phyloP scores from a whole-genome alignment of 495 filamentous ascomycete species.

The Apiosordaria backusii region DNA sequence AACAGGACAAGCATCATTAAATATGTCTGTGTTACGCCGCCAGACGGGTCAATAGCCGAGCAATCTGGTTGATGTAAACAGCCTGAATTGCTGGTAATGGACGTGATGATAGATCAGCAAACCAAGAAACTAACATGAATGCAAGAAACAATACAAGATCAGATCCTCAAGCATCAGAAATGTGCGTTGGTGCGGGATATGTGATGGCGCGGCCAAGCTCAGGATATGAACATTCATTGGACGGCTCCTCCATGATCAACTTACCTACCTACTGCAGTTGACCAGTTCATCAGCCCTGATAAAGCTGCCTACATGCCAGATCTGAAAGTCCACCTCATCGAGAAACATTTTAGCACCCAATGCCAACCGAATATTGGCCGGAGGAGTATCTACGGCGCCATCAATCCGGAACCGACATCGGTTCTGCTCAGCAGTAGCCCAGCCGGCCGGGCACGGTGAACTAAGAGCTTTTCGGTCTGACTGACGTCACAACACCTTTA shows the following conservation, averaged over 20 bases:
- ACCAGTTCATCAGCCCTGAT: too few relatives aligned
- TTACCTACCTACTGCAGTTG: too few relatives aligned
- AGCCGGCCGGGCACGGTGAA: background rate
- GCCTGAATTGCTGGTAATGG: background rate
- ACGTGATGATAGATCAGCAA: background rate
- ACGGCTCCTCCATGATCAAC: background rate
- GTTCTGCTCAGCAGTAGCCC: background rate
- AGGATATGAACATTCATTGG: background rate
- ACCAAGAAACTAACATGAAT: background rate
- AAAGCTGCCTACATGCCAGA: too few relatives aligned
- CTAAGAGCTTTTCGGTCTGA: background rate
- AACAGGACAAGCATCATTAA: too few relatives aligned
- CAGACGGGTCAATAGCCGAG: background rate
- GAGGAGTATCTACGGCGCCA: background rate
- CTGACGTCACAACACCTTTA: background rate
- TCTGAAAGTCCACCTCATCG: too few relatives aligned
- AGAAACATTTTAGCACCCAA: too few relatives aligned
- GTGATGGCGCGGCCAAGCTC: background rate
- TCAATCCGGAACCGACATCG: background rate
- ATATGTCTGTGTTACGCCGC: background rate
- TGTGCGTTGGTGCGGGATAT: background rate
- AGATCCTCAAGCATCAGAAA: too few relatives aligned
- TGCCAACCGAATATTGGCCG: too few relatives aligned
- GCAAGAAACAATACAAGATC: background rate
- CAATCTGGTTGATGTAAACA: background rate